A percentile compares a stretch with the other conserved stretches of the same genome.
Conservation (phyloP, 352 stramenopile genomes). For the Globisporangium polare region DNA sequence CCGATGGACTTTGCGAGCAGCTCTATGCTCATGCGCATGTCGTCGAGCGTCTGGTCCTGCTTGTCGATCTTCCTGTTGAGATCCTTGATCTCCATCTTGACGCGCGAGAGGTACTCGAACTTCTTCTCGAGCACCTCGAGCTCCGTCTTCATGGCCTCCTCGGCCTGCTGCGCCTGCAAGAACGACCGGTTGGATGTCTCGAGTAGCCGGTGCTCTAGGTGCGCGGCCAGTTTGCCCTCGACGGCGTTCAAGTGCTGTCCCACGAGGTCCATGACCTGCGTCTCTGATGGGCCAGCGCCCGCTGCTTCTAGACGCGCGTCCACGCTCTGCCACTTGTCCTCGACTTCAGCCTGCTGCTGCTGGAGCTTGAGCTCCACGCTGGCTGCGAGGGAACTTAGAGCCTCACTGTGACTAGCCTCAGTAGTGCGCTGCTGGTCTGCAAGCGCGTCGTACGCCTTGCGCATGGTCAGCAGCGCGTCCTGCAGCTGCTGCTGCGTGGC, state of each 20-base stretch:
- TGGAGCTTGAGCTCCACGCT: constrained; percentile 10
- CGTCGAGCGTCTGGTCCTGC: constrained; percentile 58
- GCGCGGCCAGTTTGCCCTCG: constrained; percentile 29
- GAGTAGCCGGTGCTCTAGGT: constrained; percentile 26
- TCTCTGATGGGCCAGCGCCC: constrained; percentile 21
- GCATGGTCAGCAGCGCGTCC: constrained; percentile 17
- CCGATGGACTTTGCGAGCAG: constrained; percentile 63
- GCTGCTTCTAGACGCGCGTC: constrained; percentile 9
- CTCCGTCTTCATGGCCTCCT: constrained; percentile 42
- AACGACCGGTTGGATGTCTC: constrained; percentile 25
- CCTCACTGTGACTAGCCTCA: background rate
- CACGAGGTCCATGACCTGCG: constrained; percentile 20
- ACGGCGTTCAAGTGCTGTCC: constrained; percentile 19
- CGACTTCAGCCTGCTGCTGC: constrained; percentile 18
- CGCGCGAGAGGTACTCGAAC: constrained; percentile 62
- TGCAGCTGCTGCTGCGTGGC: constrained; percentile 24
- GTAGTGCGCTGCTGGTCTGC: constrained; percentile 9
- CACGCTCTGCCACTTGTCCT: constrained; percentile 8
- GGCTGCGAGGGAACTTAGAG: constrained; percentile 4
- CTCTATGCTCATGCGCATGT: constrained; percentile 51
- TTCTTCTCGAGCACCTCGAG: constrained; percentile 67
- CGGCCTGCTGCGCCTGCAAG: constrained; percentile 27
- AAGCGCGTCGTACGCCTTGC: constrained; percentile 20
- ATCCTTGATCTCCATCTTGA: constrained; percentile 79
- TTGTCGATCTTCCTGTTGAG: constrained; percentile 45